Base-by-base conservation (phyloP, 352 stramenopile species). In the Globisporangium cederbergense region DNA sequence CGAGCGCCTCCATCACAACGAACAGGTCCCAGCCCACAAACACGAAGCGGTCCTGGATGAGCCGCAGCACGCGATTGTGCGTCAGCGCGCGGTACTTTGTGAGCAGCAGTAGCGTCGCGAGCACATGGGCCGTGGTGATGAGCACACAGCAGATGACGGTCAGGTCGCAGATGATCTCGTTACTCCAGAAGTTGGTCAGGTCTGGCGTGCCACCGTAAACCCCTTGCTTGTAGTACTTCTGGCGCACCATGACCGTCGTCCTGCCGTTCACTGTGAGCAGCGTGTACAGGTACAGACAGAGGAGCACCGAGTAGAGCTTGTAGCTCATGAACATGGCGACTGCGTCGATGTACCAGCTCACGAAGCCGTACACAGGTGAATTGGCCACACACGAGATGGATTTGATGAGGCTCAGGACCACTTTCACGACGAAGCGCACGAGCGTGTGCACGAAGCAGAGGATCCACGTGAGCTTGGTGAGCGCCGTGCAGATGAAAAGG, bases 381-480 rank as follows among this genome's bases (percentile, higher is more conserved):
- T 80, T 75, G 62, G 77, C 96, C 52, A 85, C 88, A 61, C 95
- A 56, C 13, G 50, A 40, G 14, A 56, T 42, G 7, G 50, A 56
- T 16, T 56, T 46, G 10, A 54, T 11, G 18, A 63, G 58, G 13
- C 58, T 55, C n/a, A 63, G 45, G 18, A 20, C 36, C 6, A 84
- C 6, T 46, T 86, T 86, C 11, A 81, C 34, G 1, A 62, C 1
- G 3, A 75, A 55, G 25, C 76, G 67, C 4, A 77, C 14, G 0
- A 75, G 2, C 3, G 75, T 77, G 45, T 88, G 77, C 14, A 72
- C 34, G 20, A 82, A 71, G 36, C 77, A 88, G 59, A 86, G 80
- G 52, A 84, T 65, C 77, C 79, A 88, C 56, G 77, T 83, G 45
- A 86, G 68, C 2, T 68, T 70, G 3, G 70, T 84, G 36, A 88